phyloP scores from a whole-genome alignment of 768 basidiomycete genomes.

The Tricholoma hemisulphureum region DNA sequence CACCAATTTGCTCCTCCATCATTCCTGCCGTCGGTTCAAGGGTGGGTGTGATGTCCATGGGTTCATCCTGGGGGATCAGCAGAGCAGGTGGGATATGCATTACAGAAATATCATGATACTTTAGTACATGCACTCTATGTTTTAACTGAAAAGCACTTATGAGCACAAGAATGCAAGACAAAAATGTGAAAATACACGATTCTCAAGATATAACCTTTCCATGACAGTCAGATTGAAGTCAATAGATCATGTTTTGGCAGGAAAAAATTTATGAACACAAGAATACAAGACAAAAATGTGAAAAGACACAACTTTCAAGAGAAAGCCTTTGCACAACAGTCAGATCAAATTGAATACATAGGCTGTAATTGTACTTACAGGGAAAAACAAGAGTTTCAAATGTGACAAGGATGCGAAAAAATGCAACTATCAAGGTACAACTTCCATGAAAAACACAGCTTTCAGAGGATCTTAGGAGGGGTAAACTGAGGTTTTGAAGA shows the following conservation, averaged over 20 bases:
- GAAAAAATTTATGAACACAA: neutral
- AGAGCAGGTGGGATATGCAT: neutral
- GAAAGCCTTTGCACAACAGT: neutral
- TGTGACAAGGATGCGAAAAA: neutral
- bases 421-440: neutral
- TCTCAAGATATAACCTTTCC: neutral
- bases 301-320: neutral
- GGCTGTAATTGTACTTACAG: neutral
- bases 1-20: neutral
- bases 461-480: neutral
- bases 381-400: neutral
- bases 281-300: neutral
- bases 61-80: neutral
- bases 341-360: neutral
- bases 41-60: neutral
- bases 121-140: neutral
- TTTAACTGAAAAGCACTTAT: neutral
- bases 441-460: too few species aligned
- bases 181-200: neutral
- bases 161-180: neutral
- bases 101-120: neutral
- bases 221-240: neutral
- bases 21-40: neutral
- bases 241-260: neutral
- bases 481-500: neutral